Evolutionary conservation across 768 basidiomycete species (phyloP).

Genomic region (Termitomyces eurrhizus): DNA sequence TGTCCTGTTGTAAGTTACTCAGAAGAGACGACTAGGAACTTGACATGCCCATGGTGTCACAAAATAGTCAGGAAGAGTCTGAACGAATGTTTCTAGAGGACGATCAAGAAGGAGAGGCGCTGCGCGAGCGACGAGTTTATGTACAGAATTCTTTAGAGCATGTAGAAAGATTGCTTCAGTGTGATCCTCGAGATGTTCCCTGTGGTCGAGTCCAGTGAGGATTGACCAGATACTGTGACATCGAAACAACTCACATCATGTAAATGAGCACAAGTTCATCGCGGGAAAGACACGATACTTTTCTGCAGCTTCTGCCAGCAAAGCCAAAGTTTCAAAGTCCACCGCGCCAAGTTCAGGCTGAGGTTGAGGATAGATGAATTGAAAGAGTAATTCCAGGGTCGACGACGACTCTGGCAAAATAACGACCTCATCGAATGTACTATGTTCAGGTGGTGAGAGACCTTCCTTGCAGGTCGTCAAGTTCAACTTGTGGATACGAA

Average conservation of each 20-base stretch:
- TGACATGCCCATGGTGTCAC: constrained; percentile 4
- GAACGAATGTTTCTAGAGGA: constrained; percentile 1
- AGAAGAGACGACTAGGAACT: neutral
- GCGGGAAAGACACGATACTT: constrained; percentile 22
- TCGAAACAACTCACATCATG: constrained; percentile 12
- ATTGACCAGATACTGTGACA: neutral
- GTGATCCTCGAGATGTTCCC: constrained; percentile 1
- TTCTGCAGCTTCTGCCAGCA: constrained; percentile 21
- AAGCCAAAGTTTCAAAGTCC: constrained; percentile 3
- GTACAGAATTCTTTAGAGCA: constrained; percentile 1
- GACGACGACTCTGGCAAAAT: constrained; percentile 5
- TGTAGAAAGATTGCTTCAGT: constrained; percentile 7
- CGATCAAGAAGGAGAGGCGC: constrained; percentile 2
- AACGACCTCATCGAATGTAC: constrained; percentile 13
- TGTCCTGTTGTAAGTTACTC: neutral
- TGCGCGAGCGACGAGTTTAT: constrained; percentile 1
- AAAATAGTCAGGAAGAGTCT: neutral
- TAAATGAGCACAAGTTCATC: constrained; percentile 18
- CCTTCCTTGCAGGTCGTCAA: constrained; percentile 2
- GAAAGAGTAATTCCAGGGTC: constrained; percentile 15
- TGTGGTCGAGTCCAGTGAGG: neutral
- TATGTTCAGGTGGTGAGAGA: constrained; percentile 6
- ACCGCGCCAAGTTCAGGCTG: constrained; percentile 8
- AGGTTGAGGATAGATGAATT: constrained; percentile 12
- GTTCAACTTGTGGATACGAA: constrained; percentile 8